Conservation (phyloP, 352 stramenopile genomes). For the Discostella stelligera region DNA sequence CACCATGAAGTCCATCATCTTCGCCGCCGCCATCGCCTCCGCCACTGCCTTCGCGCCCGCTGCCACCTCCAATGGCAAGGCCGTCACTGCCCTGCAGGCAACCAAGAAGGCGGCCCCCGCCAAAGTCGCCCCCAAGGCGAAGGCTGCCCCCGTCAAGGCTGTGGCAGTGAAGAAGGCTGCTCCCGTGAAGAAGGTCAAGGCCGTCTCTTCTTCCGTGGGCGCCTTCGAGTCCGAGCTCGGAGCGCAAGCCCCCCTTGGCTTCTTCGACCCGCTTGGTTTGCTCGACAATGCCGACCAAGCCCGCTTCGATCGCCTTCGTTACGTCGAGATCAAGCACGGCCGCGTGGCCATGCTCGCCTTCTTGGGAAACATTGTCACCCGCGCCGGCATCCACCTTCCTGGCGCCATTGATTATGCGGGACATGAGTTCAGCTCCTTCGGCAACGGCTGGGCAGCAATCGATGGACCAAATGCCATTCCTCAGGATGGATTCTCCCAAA, state of each 20-base stretch:
- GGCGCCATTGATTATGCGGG: conserved; percentile 25
- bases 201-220: background rate
- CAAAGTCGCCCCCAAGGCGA: background rate
- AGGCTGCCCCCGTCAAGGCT: background rate
- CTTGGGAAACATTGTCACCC: conserved; percentile 22
- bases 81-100: background rate
- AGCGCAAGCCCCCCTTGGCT: conserved; percentile 13
- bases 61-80: conserved; percentile 1
- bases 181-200: background rate
- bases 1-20: conserved; percentile 13
- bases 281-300: conserved; percentile 72
- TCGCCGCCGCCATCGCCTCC: background rate
- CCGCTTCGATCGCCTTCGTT: conserved; percentile 77
- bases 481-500: conserved; percentile 52
- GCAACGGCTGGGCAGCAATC: conserved; percentile 57
- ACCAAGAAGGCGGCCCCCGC: conserved; percentile 5
- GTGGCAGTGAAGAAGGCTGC: background rate
- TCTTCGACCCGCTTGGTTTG: conserved; percentile 59
- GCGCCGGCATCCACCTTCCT: conserved; percentile 57
- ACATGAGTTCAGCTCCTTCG: conserved; percentile 54
- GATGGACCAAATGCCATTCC: conserved; percentile 45
- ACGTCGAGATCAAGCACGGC: conserved; percentile 35
- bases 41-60: background rate
- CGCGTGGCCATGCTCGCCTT: background rate
- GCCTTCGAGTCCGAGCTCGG: background rate